Conservation (phyloP, 805 yeast species). For the Candida cerambycidarum region DNA sequence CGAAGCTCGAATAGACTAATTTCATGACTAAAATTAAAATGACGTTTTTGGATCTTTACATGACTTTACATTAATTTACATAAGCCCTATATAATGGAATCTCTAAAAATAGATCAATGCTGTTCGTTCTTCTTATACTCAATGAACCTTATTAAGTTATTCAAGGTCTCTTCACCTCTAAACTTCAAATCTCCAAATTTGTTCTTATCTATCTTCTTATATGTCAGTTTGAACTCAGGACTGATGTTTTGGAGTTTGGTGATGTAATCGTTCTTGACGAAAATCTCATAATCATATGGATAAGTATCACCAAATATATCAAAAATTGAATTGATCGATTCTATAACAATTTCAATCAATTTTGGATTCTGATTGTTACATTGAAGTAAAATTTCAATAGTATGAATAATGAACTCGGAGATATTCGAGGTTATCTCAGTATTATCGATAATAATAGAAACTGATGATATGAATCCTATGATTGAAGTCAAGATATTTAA, state of each 20-base stretch:
- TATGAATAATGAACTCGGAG: constrained; percentile 44
- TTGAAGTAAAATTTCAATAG: constrained; percentile 13
- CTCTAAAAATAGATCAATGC: background rate
- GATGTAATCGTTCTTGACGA: constrained; percentile 53
- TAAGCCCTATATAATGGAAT: no score
- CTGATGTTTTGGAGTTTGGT: constrained; percentile 25
- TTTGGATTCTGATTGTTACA: constrained; percentile 22
- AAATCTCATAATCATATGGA: constrained; percentile 67
- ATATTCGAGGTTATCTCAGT: constrained; percentile 44
- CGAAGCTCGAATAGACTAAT: no score
- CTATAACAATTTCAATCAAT: constrained; percentile 48
- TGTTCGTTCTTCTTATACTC: constrained; percentile 56
- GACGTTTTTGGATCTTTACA: no score
- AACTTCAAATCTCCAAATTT: constrained; percentile 55
- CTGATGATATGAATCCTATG: constrained; percentile 52
- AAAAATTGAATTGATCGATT: constrained; percentile 63
- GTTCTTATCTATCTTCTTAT: constrained; percentile 39
- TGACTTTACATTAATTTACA: background rate
- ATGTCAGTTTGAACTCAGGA: constrained; percentile 19
- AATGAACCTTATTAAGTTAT: constrained; percentile 72
- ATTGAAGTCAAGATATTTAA: constrained; percentile 44
- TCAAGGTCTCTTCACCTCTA: constrained; percentile 64
- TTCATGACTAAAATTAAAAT: no score
- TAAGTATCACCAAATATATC: constrained; percentile 79
- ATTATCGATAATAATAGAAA: constrained; percentile 48